Evolutionary conservation across 371 early-diverging fungal genomes (phyloP).

Genomic region (Parasitella parasitica): DNA sequence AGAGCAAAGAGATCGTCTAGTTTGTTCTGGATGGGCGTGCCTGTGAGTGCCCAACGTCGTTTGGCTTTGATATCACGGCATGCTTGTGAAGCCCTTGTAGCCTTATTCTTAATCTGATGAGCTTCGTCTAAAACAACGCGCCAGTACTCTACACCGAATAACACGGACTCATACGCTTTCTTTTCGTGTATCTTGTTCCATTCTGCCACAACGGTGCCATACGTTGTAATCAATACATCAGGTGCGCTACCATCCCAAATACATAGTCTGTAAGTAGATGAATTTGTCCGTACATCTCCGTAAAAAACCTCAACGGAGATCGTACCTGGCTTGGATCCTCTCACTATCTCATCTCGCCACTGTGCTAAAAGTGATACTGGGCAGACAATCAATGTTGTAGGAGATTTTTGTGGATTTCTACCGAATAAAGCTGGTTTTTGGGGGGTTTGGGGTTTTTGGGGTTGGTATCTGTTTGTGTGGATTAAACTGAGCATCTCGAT

Average conservation of each 20-base stretch:
- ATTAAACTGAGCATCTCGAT: conserved; percentile 81
- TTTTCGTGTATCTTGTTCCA: conserved; percentile 19
- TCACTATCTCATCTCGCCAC: conserved; percentile 68
- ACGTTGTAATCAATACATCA: conserved; percentile 68
- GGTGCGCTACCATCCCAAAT: conserved; percentile 44
- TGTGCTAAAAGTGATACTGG: conserved; percentile 73
- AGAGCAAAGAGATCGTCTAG: conserved; percentile 82
- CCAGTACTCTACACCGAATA: conserved; percentile 53
- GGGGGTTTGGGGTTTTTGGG: not conserved
- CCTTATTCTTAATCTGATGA: conserved; percentile 69
- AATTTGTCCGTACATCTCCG: conserved; percentile 39
- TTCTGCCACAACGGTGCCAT: conserved; percentile 60
- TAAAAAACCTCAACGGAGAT: conserved; percentile 59
- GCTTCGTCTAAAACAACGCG: conserved; percentile 80
- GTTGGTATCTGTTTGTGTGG: conserved; percentile 50
- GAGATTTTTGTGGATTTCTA: conserved; percentile 26
- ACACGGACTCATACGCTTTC: not conserved
- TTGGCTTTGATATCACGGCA: conserved; percentile 59
- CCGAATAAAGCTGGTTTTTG: not conserved
- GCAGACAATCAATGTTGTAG: conserved; percentile 65
- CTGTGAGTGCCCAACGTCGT: conserved; percentile 81
- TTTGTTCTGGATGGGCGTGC: conserved; percentile 77
- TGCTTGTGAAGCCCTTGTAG: conserved; percentile 60
- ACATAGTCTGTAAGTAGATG: conserved; percentile 10
- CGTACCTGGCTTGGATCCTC: conserved; percentile 45